Base-by-base conservation (phyloP, 2,329 filamentous ascomycete genomes). In the Curvularia hawaiiensis region DNA sequence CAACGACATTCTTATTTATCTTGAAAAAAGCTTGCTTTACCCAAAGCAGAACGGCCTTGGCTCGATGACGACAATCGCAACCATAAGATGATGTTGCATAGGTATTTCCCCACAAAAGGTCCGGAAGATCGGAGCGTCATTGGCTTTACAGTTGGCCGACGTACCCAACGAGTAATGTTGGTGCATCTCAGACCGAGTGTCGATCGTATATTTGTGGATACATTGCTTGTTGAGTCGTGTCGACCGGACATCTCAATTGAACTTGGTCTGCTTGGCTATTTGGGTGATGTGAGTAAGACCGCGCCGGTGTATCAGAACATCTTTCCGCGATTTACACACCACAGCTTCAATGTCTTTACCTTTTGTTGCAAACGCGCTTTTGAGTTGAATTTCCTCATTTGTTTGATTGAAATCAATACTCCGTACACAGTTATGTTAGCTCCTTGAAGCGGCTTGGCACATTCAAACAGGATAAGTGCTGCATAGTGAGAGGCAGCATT, bases 401-500 rank as follows among this genome's bases (percentile, higher is more conserved):
- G 78, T 77, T 35, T 69, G 62, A 0, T 76, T 65, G 0, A 82
- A 60, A 0, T 80, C 80, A 80, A 24, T 66, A n/a, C n/a, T n/a
- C n/a, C n/a, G n/a, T n/a, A n/a, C n/a, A n/a, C n/a, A 53, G 11
- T 80, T 78, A 8, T 28, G 26, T 28, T 8, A 83, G 70, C 24
- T 61, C 62, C 5, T 67, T 69, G 1, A 80, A 11, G 77, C 53
- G 2, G 73, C 76, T 39, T 63, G 62, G 4, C 76, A 70, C 45
- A 81, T 78, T 28, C 71, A 73, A 5, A 73, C 70, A 0, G 79
- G 80, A 45, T 77, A 72, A 1, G 79, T 70, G n/a, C 69, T 72
- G 8, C 79, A 61, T 2, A 71, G 52, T 4, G 77, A 71, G 3
- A 82, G 70, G 48, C 75, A 78, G 76, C 75, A 80, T 20, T 72